Evolutionary conservation across 768 basidiomycete species (phyloP).

Genomic region (Macrolepiota albuminosa): DNA sequence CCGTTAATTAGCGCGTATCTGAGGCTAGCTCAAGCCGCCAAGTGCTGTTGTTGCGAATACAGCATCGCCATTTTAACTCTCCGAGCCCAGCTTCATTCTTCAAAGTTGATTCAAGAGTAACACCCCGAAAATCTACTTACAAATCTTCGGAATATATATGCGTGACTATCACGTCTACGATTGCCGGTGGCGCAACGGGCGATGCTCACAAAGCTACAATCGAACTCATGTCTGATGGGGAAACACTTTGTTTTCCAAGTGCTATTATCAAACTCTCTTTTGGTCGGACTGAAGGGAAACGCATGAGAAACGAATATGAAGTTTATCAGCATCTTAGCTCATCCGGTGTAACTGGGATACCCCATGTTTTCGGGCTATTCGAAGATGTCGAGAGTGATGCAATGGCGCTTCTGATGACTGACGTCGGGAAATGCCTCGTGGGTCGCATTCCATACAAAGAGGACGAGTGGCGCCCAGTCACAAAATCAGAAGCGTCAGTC

Average conservation of each 20-base stretch:
- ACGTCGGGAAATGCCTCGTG: conserved; percentile 2
- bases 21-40: not conserved
- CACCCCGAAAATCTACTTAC: not conserved
- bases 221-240: not conserved
- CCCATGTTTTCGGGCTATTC: conserved; percentile 12
- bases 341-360: conserved; percentile 5
- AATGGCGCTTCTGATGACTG: conserved; percentile 14
- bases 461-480: not conserved
- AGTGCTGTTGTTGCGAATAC: not conserved
- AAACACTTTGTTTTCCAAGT: not conserved
- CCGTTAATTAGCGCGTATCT: not conserved
- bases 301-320: conserved; percentile 11
- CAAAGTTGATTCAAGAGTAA: not conserved
- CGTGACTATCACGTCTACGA: not conserved
- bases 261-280: conserved; percentile 14
- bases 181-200: not conserved
- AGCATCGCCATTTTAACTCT: conserved; percentile 4
- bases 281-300: not conserved
- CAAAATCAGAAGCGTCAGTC: not conserved
- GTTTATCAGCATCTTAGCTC: conserved; percentile 12
- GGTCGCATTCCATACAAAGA: not conserved
- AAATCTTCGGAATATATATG: not conserved
- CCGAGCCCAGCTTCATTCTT: conserved; percentile 10
- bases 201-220: not conserved
- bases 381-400: conserved; percentile 10